phyloP scores from a whole-genome alignment of 768 basidiomycete genomes.

The Gautieria morchelliformis region DNA sequence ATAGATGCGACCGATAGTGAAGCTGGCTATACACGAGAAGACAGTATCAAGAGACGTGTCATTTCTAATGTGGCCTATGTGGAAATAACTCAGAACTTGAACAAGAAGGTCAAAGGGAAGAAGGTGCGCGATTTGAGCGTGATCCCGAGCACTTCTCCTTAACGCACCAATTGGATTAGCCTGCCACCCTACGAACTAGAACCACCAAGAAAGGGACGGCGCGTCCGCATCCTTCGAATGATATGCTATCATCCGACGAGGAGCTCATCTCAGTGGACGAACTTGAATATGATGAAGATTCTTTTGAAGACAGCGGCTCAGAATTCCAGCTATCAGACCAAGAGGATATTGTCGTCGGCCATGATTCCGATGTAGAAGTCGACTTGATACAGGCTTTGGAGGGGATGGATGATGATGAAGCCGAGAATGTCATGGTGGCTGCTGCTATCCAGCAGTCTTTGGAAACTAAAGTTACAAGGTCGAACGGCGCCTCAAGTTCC shows the following conservation, averaged over 20 bases:
- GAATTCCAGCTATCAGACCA: constrained; percentile 41
- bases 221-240: neutral
- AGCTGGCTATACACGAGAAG: neutral
- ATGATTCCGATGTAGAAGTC: constrained; percentile 9
- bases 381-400: neutral
- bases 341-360: constrained; percentile 16
- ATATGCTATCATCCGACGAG: neutral
- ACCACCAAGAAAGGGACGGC: neutral
- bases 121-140: neutral
- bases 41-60: neutral
- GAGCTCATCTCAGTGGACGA: constrained; percentile 26
- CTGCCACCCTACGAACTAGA: neutral
- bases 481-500: constrained; percentile 25
- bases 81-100: neutral
- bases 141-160: neutral
- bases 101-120: neutral
- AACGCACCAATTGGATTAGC: neutral
- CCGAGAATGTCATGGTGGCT: constrained; percentile 44
- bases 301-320: constrained; percentile 51
- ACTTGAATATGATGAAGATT: constrained; percentile 33
- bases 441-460: constrained; percentile 50
- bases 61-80: neutral
- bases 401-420: constrained; percentile 22
- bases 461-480: constrained; percentile 18
- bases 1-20: neutral